Evolutionary conservation across 805 yeast species (phyloP), one percentile per base, ranked within the genome.

Genomic region (Saccharomycopsis sp.): DNA sequence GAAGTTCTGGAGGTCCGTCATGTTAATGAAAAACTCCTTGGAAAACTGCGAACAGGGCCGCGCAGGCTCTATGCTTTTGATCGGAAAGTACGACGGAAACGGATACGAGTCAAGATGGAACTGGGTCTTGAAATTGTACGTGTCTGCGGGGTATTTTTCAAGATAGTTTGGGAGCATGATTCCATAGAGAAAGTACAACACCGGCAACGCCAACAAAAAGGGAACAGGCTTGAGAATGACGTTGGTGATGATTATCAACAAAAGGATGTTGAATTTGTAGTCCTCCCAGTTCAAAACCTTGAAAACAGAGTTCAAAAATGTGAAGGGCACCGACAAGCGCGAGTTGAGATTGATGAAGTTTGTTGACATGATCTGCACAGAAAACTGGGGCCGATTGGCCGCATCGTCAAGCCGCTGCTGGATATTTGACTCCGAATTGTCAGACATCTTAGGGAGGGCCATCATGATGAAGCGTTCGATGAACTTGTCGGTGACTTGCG

Each of bases 1-100:
- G 65, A 83, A 85, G 67, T 90, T 90, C 66, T 90, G 97, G 59
- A 89, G 73, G 72, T 90, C 97, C 1, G 95, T 88, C 64, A 88
- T 73, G 67, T 90, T 90, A 57, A 89, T 67, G 20, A 85, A 70
- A 66, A 89, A 90, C 67, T 90, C 96, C 57, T 87, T 75, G 34
- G 91, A 84, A 53, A 87, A 75, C 68, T 89, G 90, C 2, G 78
- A 65, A 37, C 73, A 77, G 24, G 80, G 75, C 12, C 74, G 73
- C 8, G 48, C 52, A 40, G 52, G 56, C 9, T 37, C 55, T 2
- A 54, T 54, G 3, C 34, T 15, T 50, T 73, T 64, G 46, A 86
- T 64, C 2, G 82, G 82, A 0, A 82, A 84, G 29, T 75, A 72
- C 0, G 82, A 75, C 1, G 83, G 79, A 0, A 74, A 68, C 2